These are phyloP conservation scores for Phytopythium sindhum DNA, from an alignment of 352 stramenopile genomes.

Conservation along the genomic window DNA sequence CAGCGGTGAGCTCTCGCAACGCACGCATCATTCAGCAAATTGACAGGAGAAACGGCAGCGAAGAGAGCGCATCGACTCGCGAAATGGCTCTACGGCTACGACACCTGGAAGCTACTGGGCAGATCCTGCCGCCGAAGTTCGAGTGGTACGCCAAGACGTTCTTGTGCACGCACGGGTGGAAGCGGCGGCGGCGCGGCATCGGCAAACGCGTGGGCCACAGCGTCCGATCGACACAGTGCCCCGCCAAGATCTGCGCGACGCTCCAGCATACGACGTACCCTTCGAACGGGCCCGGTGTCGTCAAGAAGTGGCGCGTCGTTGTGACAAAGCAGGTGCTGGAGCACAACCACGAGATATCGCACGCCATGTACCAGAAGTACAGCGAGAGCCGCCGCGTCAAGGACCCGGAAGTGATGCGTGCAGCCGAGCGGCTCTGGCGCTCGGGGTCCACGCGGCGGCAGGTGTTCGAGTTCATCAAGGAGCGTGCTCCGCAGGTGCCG, in stretches of 20 bases:
- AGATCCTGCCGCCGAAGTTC: slow-evolving; percentile 49
- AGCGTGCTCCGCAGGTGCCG: slow-evolving; percentile 37
- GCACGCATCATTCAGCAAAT: slow-evolving; percentile 28
- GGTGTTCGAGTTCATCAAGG: slow-evolving; percentile 74
- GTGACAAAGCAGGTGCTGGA: slow-evolving; percentile 68
- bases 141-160: slow-evolving; percentile 85
- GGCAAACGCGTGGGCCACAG: slow-evolving; percentile 71
- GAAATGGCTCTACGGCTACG: not conserved
- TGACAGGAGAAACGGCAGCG: not conserved
- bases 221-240: slow-evolving; percentile 59
- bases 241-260: slow-evolving; percentile 67
- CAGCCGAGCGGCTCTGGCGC: slow-evolving; percentile 60
- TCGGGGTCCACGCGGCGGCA: slow-evolving; percentile 49
- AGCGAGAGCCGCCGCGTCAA: slow-evolving; percentile 62
- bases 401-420: slow-evolving; percentile 51
- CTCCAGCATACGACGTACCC: slow-evolving; percentile 34
- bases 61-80: not conserved
- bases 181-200: slow-evolving; percentile 59
- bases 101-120: slow-evolving; percentile 1
- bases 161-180: slow-evolving; percentile 76
- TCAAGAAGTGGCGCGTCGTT: slow-evolving; percentile 48
- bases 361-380: slow-evolving; percentile 57
- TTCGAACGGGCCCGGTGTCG: slow-evolving; percentile 1
- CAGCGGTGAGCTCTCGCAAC: slow-evolving; percentile 63
- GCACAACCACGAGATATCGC: slow-evolving; percentile 74